These are phyloP conservation scores for Ensete ventricosum DNA, from an alignment of 176 grass and related monocot species.

Conservation along the genomic window DNA sequence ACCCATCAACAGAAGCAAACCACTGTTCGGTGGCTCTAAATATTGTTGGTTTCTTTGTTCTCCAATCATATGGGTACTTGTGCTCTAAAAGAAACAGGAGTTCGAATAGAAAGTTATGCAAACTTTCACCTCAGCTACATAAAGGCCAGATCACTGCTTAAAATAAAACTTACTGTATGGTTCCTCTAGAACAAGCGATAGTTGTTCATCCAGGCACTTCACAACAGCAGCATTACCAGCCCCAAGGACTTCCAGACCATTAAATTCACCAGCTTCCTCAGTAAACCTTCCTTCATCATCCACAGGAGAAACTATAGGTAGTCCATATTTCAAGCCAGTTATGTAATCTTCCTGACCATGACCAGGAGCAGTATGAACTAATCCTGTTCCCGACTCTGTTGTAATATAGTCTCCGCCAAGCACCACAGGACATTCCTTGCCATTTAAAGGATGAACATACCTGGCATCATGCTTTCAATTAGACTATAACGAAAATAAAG, in stretches of 20 bases:
- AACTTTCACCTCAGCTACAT: neutral
- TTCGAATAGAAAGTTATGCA: neutral
- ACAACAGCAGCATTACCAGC: conserved; percentile 77
- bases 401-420: conserved; percentile 96
- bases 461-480: conserved; percentile 25
- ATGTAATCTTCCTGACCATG: conserved; percentile 97
- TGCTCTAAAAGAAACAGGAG: conserved; percentile 45
- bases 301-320: conserved; percentile 79
- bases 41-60: conserved; percentile 97
- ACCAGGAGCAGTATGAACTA: conserved; percentile 98
- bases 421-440: conserved; percentile 77
- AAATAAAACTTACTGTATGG: conserved; percentile 73
- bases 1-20: conserved; percentile 98
- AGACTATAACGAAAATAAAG: conserved; percentile 6
- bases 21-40: conserved; percentile 96
- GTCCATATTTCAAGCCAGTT: conserved; percentile 87
- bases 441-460: conserved; percentile 76
- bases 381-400: conserved; percentile 91
- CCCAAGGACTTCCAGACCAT: conserved; percentile 71
- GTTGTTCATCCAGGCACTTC: conserved; percentile 57
- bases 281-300: conserved; percentile 94
- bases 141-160: neutral
- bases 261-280: conserved; percentile 74
- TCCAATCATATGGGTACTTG: conserved; percentile 99
- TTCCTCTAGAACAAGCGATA: conserved; percentile 75